phyloP scores from a whole-genome alignment of 2,329 filamentous ascomycete genomes.

The Aspergillus persii region DNA sequence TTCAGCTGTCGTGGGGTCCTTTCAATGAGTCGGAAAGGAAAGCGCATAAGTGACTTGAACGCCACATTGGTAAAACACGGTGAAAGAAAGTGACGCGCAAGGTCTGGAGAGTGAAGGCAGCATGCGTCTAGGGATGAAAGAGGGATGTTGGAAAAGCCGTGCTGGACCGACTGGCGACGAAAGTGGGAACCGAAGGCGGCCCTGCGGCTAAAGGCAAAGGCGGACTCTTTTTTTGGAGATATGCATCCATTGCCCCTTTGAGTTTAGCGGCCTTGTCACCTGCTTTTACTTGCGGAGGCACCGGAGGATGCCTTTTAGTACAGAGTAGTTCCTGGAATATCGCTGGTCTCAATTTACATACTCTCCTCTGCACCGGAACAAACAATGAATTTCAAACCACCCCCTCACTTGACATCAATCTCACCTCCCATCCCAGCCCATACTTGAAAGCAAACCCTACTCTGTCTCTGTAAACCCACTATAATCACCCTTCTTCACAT shows the following conservation, averaged over 20 bases:
- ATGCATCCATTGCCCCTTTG: neutral
- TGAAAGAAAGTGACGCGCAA: constrained; percentile 12
- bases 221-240: neutral
- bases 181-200: constrained; percentile 17
- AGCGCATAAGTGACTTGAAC: constrained; percentile 34
- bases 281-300: too few species aligned
- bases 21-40: constrained; percentile 36
- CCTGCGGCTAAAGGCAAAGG: neutral
- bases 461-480: constrained; percentile 56
- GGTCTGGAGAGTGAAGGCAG: constrained; percentile 8
- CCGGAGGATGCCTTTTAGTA: too few species aligned
- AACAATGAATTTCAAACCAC: too few species aligned
- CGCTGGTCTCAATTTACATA: too few species aligned
- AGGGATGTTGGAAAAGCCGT: constrained; percentile 10
- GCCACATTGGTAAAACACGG: constrained; percentile 37
- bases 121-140: neutral
- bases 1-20: constrained; percentile 35
- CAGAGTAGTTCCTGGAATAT: too few species aligned
- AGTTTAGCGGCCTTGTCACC: neutral
- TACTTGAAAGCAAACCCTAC: neutral
- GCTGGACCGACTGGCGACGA: constrained; percentile 11
- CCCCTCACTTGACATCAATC: neutral
- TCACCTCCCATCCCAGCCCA: neutral
- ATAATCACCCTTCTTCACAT: constrained; percentile 44
- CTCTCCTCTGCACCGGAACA: too few species aligned